A percentile compares a stretch with the other conserved stretches of the same genome.
phyloP scores from a whole-genome alignment of 2,329 filamentous ascomycete genomes.

The Teratosphaeriaceae sp. region DNA sequence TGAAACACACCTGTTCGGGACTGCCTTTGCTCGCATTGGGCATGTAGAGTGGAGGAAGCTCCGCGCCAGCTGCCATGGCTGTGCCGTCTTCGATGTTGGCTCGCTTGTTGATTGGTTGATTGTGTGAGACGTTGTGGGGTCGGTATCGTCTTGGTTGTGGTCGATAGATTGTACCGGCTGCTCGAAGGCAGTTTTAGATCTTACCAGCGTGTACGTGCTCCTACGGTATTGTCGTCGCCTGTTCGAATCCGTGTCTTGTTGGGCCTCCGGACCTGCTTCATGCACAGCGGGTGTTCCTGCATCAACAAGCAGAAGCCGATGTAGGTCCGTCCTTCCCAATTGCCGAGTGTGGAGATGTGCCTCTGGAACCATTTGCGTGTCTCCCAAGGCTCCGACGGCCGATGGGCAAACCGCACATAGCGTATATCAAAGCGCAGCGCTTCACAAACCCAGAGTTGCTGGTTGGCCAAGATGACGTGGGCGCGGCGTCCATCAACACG shows the following conservation, averaged over 20 bases:
- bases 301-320: background rate
- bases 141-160: background rate
- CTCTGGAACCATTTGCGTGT: conserved; percentile 3
- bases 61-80: background rate
- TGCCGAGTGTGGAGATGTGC: too few species aligned
- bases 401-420: too few species aligned
- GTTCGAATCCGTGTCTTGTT: too few species aligned
- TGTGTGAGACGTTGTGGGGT: background rate
- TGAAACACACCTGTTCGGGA: conserved; percentile 2
- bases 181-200: background rate
- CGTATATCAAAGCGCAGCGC: too few species aligned
- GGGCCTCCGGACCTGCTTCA: background rate
- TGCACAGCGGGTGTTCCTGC: background rate
- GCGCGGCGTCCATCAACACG: too few species aligned
- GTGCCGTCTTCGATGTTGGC: background rate
- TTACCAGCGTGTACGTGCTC: background rate
- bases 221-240: background rate
- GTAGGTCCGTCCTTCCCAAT: background rate
- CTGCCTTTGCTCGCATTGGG: background rate
- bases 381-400: too few species aligned
- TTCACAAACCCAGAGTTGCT: too few species aligned
- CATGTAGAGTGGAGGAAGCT: conserved; percentile 1
- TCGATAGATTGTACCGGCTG: background rate
- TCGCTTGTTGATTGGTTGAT: conserved; percentile 1
- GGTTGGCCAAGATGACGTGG: too few species aligned